Percentiles rank a stretch among this genome's conserved stretches.
phyloP scores from a whole-genome alignment of 2,329 filamentous ascomycete genomes.

The Capronia epimyces region DNA sequence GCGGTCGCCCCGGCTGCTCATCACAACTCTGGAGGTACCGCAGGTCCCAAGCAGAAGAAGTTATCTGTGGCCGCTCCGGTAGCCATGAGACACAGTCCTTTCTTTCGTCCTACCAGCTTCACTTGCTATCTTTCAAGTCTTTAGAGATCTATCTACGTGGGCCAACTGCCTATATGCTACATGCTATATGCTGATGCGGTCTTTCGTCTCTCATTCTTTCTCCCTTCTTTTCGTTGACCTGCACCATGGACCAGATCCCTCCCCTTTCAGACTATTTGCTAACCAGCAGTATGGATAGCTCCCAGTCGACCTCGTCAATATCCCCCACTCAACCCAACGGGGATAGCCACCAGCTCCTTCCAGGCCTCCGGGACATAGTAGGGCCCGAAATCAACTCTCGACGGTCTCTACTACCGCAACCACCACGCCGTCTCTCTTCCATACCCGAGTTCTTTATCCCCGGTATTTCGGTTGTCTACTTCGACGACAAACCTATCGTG shows the following conservation, averaged over 20 bases:
- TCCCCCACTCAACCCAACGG: not conserved
- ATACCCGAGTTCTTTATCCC: slow-evolving; percentile 17
- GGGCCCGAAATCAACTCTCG: slow-evolving; percentile 7
- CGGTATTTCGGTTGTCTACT: slow-evolving; percentile 14
- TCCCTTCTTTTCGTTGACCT: not conserved
- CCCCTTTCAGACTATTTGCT: not conserved
- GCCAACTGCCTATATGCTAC: not conserved
- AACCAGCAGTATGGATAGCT: slow-evolving; percentile 8
- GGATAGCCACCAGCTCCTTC: slow-evolving; percentile 4
- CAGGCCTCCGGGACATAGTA: slow-evolving; percentile 13
- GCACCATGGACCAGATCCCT: not conserved
- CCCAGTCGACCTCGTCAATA: not conserved
- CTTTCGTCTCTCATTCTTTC: not conserved
- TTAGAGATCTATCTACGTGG: not conserved
- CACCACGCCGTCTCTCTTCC: not conserved
- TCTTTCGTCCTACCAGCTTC: not conserved
- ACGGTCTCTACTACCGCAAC: slow-evolving; percentile 13
- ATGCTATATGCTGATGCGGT: not conserved
- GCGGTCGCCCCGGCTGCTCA: not conserved
- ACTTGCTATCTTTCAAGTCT: not conserved
- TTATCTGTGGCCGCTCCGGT: not conserved
- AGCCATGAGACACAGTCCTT: not conserved
- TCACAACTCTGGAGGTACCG: slow-evolving; percentile 2
- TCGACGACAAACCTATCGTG: slow-evolving; percentile 19
- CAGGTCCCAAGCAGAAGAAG: not conserved